A percentile compares a stretch with the other conserved stretches of the same genome.
Evolutionary conservation across 345 rosid species (phyloP).

Genomic region (Citrus glauca): DNA sequence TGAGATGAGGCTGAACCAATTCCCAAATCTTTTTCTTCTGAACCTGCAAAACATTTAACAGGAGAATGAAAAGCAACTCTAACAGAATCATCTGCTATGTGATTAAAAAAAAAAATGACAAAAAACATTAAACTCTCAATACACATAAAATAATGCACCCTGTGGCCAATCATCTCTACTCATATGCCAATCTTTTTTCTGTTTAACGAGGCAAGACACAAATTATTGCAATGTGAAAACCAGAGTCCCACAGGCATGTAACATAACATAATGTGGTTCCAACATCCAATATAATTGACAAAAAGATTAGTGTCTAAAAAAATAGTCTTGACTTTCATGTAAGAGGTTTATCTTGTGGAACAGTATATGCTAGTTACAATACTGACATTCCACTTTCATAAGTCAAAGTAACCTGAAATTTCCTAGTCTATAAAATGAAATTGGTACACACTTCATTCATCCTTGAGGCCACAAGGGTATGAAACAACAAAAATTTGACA

Average conservation of each 20-base stretch:
- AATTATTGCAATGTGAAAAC: background rate
- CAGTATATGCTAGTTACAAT: background rate
- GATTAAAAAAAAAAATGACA: background rate
- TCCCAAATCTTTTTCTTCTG: slow-evolving; percentile 96
- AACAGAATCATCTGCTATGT: background rate
- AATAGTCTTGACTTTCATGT: background rate
- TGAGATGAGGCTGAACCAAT: slow-evolving; percentile 76
- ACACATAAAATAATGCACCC: background rate
- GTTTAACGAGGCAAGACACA: background rate
- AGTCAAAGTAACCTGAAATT: background rate
- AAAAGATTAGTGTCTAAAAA: background rate
- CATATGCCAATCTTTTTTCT: too few relatives aligned
- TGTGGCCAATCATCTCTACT: background rate
- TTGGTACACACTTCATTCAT: too few relatives aligned
- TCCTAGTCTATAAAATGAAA: too few relatives aligned
- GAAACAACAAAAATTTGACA: too few relatives aligned
- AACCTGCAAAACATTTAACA: slow-evolving; percentile 38
- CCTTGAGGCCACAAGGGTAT: too few relatives aligned
- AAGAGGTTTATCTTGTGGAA: background rate
- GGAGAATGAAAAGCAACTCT: background rate
- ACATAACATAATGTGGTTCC: background rate
- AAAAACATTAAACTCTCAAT: background rate
- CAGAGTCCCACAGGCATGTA: background rate
- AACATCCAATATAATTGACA: background rate
- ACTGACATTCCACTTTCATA: background rate